phyloP scores from a whole-genome alignment of 768 basidiomycete genomes.

The Kondoa malvinella region DNA sequence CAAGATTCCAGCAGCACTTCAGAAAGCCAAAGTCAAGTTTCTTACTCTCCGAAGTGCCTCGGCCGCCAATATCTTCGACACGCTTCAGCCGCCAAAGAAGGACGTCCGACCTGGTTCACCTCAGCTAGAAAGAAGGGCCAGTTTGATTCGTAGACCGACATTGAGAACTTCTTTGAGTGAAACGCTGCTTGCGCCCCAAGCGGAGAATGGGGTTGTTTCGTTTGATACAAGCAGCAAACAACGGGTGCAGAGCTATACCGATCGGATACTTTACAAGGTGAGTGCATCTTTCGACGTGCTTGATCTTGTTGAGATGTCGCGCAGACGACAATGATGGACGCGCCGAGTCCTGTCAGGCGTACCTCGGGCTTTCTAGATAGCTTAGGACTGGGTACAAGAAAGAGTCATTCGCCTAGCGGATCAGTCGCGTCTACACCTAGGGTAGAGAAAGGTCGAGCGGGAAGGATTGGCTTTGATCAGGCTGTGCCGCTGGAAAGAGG shows the following conservation, averaged over 20 bases:
- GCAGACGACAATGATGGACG: too few relatives aligned
- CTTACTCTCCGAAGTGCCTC: not conserved
- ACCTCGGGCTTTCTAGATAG: constrained; percentile 6
- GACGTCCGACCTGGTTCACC: too few relatives aligned
- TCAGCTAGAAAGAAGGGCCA: too few relatives aligned
- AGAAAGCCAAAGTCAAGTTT: constrained; percentile 9
- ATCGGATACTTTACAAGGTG: constrained; percentile 26
- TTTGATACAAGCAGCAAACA: constrained; percentile 26
- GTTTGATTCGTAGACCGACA: constrained; percentile 1
- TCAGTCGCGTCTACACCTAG: not conserved
- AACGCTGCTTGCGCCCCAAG: not conserved
- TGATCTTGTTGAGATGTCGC: too few relatives aligned
- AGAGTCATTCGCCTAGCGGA: not conserved
- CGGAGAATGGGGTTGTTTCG: constrained; percentile 9
- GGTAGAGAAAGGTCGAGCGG: not conserved
- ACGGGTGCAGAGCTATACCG: constrained; percentile 26
- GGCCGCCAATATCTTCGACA: not conserved
- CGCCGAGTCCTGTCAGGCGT: not conserved
- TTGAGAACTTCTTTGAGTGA: not conserved
- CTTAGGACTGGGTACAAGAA: not conserved
- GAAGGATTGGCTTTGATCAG: not conserved
- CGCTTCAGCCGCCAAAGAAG: too few relatives aligned
- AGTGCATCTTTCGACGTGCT: too few relatives aligned
- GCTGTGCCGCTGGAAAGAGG: not conserved
- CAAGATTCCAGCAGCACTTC: not conserved